Percentiles rank a stretch among this genome's conserved stretches.
These are phyloP conservation scores for Pythium dissotocum DNA, from an alignment of 352 stramenopile genomes.

Conservation along the genomic window DNA sequence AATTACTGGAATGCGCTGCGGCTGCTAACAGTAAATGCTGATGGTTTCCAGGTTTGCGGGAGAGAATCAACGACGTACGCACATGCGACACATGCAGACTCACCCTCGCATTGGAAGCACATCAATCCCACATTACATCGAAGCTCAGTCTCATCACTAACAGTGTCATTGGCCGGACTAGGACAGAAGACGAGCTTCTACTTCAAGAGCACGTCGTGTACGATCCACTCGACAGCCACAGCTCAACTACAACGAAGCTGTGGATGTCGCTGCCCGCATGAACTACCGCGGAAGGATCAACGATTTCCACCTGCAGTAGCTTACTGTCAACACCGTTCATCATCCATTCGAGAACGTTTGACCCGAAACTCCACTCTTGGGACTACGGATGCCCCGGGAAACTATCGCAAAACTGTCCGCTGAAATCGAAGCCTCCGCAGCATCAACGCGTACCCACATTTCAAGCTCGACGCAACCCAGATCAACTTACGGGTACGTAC, in stretches of 20 bases:
- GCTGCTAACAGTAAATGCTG: too few species aligned
- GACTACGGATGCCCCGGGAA: constrained; percentile 58
- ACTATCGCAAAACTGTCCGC: constrained; percentile 41
- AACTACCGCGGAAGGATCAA: constrained; percentile 71
- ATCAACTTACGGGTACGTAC: constrained; percentile 82
- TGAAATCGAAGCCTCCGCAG: constrained; percentile 62
- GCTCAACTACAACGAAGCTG: constrained; percentile 82
- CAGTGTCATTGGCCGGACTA: too few species aligned
- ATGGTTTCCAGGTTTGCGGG: too few species aligned
- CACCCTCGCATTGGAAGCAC: too few species aligned
- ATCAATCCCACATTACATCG: too few species aligned
- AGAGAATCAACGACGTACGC: too few species aligned
- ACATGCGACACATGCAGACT: too few species aligned
- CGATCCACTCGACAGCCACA: constrained; percentile 78
- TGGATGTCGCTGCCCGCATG: constrained; percentile 79
- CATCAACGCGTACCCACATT: constrained; percentile 66
- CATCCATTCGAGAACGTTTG: constrained; percentile 70
- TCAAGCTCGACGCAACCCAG: constrained; percentile 67
- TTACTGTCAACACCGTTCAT: constrained; percentile 37
- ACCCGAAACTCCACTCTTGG: constrained; percentile 73
- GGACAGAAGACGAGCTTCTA: constrained; percentile 37
- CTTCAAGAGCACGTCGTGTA: constrained; percentile 44
- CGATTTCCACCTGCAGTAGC: constrained; percentile 59
- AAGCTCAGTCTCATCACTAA: constrained; percentile 60
- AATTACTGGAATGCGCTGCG: too few species aligned